Conservation (phyloP, 2,329 filamentous ascomycete genomes). For the Chaetomium sp. region DNA sequence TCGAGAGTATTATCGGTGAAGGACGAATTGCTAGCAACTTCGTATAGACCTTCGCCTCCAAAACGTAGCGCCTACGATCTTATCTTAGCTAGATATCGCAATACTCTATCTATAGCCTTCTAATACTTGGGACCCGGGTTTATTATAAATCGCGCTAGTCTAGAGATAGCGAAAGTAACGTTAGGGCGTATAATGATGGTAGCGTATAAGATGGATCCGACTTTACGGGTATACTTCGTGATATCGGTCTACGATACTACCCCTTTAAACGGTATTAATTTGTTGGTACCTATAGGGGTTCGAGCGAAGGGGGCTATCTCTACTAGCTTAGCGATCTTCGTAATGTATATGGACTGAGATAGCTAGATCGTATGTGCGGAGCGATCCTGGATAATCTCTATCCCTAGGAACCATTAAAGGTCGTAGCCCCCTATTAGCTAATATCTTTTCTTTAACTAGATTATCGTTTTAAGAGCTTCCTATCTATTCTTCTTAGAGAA, state of each 20-base stretch:
- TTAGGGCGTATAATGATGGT: conserved; percentile 19
- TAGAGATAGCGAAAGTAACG: conserved; percentile 16
- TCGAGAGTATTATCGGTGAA: conserved; percentile 9
- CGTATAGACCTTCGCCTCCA: too few relatives aligned
- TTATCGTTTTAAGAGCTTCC: background rate
- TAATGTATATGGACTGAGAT: background rate
- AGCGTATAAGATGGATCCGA: background rate
- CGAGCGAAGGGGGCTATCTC: background rate
- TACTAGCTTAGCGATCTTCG: background rate
- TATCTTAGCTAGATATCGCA: background rate
- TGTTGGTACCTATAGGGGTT: too few relatives aligned
- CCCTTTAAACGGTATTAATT: too few relatives aligned
- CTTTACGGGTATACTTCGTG: too few relatives aligned
- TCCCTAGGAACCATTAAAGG: conserved; percentile 6
- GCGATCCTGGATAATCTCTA: background rate
- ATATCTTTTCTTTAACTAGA: background rate
- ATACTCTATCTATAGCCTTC: background rate
- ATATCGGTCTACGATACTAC: too few relatives aligned
- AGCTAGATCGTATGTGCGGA: background rate
- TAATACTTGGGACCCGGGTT: background rate
- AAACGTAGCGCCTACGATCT: too few relatives aligned
- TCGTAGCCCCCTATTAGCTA: background rate
- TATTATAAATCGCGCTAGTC: background rate
- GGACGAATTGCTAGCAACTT: conserved; percentile 2
- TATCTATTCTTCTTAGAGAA: background rate